These are phyloP conservation scores for Hordeum vulgare DNA, from an alignment of 176 grass and related monocot species.

Conservation along the genomic window DNA sequence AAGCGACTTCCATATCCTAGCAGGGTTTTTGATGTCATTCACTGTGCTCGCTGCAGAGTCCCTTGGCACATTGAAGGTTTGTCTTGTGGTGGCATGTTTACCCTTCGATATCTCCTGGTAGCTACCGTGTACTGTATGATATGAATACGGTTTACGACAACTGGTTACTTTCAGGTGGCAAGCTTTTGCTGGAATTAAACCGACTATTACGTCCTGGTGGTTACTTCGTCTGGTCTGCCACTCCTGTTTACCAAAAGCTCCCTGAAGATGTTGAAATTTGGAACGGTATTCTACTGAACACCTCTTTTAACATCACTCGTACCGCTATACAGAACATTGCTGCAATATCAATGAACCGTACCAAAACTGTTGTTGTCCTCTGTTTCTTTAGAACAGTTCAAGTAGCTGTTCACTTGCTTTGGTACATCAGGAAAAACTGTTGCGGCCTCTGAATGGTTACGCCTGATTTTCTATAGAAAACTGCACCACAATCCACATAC, in stretches of 20 bases:
- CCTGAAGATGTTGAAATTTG: conserved; percentile 92
- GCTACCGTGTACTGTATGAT: not conserved
- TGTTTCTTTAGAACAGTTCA: not conserved
- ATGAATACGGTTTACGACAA: not conserved
- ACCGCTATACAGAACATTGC: not conserved
- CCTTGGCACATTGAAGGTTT: conserved; percentile 98
- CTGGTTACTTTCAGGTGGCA: conserved; percentile 56
- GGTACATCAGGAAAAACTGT: not conserved
- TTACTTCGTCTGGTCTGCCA: conserved; percentile 97
- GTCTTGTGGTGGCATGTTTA: conserved; percentile 4
- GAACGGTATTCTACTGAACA: conserved; percentile 49
- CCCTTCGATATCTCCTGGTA: not conserved
- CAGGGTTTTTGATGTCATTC: conserved; percentile 89
- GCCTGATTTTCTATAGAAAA: not conserved
- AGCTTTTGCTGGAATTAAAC: conserved; percentile 94
- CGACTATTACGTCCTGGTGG: conserved; percentile 88
- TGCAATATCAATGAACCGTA: not conserved
- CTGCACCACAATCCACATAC: not conserved
- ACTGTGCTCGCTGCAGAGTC: conserved; percentile 91
- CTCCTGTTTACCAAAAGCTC: conserved; percentile 88
- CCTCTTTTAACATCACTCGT: conserved; percentile 6
- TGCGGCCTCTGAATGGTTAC: not conserved
- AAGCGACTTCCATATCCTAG: conserved; percentile 94
- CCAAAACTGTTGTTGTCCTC: conserved; percentile 1
- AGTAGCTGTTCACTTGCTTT: not conserved